Evolutionary conservation across 495 filamentous ascomycete species (phyloP), one percentile per base, ranked within the genome.

Genomic region (Aspergillus leporis): DNA sequence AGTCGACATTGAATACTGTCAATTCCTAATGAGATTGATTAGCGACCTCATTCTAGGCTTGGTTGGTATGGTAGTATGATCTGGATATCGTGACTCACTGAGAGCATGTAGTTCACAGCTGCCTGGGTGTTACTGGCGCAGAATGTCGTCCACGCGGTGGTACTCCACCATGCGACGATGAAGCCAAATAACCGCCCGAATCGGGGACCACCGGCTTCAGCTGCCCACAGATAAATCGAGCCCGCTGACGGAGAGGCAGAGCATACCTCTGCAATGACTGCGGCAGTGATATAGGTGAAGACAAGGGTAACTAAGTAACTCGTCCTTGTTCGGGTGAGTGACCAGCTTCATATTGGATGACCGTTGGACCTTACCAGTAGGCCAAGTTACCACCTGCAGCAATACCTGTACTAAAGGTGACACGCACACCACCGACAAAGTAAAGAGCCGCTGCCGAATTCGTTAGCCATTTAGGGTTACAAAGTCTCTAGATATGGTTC

Each of bases 121-220:
- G 81, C 69, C 59, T 84, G 81, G 7, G 77, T 81, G 66, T 82
- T 82, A 59, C 78, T 81, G 7, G 78, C 78, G 61, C 77, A 79
- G 59, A 84, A 84, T 5, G 81, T 84, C 23, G 81, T 84, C 81
- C 81, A 84, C 8, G 81, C 81, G 2, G 81, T 84, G 10, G 80
- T 83, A 69, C 80, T 83, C 81, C 81, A 84, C 81, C 81, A 84
- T 4, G 81, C 81, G 32, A 83, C 81, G 36, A 82, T 69, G 63
- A 84, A 83, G 8, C 81, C 81, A 31, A 84, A 66, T 3, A 84
- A 67, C 45, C 81, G 66, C 9, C 81, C 81, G 64, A 73, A 84
- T 25, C 74, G 70, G 36, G 78, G 78, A 38, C 81, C 81, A 41
- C 81, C 81, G 10, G 81, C 71, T 62, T 84, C 81, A 18, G 81